These are phyloP conservation scores for Vitis amurensis DNA, from an alignment of 164 flowering plant species.

Conservation along the genomic window DNA sequence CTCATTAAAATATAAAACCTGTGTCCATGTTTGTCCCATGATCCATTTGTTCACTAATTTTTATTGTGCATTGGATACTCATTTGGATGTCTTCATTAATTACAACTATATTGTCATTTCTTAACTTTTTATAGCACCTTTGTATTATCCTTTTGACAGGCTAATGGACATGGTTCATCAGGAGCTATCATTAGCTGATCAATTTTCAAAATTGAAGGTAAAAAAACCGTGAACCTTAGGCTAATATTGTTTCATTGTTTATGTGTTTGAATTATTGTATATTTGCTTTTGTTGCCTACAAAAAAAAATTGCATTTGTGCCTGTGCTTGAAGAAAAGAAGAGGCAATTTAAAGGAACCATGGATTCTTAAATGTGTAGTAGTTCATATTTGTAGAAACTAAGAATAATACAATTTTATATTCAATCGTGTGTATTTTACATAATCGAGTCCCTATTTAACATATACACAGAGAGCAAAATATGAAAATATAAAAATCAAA, in stretches of 20 bases:
- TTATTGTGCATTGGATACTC: not conserved
- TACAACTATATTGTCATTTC: not conserved
- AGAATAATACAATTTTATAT: too few relatives aligned
- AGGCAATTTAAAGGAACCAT: too few relatives aligned
- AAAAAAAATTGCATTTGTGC: too few relatives aligned
- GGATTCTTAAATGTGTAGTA: too few relatives aligned
- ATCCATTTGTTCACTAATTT: not conserved
- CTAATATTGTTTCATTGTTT: conserved; percentile 2
- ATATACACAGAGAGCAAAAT: too few relatives aligned
- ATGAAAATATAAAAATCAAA: too few relatives aligned
- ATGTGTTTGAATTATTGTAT: not conserved
- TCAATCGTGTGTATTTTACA: too few relatives aligned
- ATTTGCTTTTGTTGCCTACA: not conserved
- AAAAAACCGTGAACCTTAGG: not conserved
- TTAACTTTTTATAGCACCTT: not conserved
- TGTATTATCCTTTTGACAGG: conserved; percentile 38
- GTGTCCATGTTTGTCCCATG: too few relatives aligned
- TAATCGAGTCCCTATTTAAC: too few relatives aligned
- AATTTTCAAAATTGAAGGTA: conserved; percentile 81
- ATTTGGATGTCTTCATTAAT: not conserved
- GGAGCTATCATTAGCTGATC: conserved; percentile 86
- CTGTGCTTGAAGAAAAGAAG: too few relatives aligned
- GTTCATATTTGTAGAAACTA: too few relatives aligned
- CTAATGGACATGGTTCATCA: conserved; percentile 83
- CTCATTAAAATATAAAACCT: not conserved